Conservation (phyloP, 169 alveolate species). For the Theileria luwenshuni region DNA sequence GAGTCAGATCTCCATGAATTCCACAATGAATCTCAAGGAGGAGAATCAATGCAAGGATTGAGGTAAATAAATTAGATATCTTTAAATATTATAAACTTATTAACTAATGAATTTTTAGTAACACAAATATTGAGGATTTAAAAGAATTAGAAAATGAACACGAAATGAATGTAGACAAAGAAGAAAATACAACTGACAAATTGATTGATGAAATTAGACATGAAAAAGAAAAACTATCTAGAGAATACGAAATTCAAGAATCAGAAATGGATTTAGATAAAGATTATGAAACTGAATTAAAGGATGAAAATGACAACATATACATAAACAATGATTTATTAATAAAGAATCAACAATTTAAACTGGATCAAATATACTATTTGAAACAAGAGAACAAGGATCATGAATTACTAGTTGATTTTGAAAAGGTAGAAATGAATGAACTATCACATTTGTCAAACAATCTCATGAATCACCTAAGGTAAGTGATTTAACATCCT, state of each 20-base stretch:
- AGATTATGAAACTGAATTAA: neutral
- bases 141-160: constrained; percentile 66
- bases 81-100: too few relatives aligned
- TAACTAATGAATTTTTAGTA: too few relatives aligned
- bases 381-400: neutral
- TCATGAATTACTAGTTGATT: neutral
- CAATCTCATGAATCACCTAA: neutral
- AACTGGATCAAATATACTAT: neutral
- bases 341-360: neutral
- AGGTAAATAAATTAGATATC: too few relatives aligned
- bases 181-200: constrained; percentile 43
- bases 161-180: constrained; percentile 53
- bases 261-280: neutral
- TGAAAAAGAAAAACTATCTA: constrained; percentile 39
- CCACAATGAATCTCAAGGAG: constrained; percentile 58
- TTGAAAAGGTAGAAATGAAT: neutral
- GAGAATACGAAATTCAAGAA: neutral
- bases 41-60: constrained; percentile 58
- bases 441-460: neutral
- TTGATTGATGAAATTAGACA: constrained; percentile 47
- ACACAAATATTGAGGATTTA: too few relatives aligned
- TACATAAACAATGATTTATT: neutral
- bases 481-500: neutral
- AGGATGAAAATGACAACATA: neutral
- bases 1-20: too few relatives aligned